These are phyloP conservation scores for Neofusicoccum laricinum DNA, from an alignment of 2,329 filamentous ascomycete species.

Conservation along the genomic window DNA sequence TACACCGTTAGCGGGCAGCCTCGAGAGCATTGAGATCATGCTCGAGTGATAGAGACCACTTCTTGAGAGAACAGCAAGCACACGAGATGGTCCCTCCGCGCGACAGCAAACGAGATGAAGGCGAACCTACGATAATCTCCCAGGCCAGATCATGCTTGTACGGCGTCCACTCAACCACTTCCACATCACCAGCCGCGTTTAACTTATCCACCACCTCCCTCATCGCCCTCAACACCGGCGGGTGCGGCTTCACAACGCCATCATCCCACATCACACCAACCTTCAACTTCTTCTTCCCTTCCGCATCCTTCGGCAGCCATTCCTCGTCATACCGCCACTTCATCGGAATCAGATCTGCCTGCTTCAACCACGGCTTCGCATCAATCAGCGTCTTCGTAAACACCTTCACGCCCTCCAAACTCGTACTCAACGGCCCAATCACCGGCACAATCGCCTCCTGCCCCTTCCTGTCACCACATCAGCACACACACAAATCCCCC, in stretches of 20 bases:
- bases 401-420: conserved; percentile 50
- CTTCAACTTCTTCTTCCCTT: conserved; percentile 42
- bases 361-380: conserved; percentile 54
- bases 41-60: too few species aligned
- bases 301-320: conserved; percentile 16
- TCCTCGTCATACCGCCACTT: conserved; percentile 47
- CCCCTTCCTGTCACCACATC: conserved; percentile 22
- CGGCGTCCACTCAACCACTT: conserved; percentile 52
- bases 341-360: conserved; percentile 58
- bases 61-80: background rate
- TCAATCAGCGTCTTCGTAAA: conserved; percentile 55
- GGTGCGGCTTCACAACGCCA: conserved; percentile 62
- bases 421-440: conserved; percentile 55
- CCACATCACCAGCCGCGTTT: conserved; percentile 45
- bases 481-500: too few species aligned
- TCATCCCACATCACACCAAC: conserved; percentile 66
- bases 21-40: too few species aligned
- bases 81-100: background rate
- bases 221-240: conserved; percentile 60
- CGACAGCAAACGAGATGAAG: conserved; percentile 20
- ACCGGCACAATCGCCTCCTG: conserved; percentile 48
- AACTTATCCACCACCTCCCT: conserved; percentile 45
- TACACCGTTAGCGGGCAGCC: background rate
- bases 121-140: conserved; percentile 35
- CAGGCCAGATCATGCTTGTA: conserved; percentile 50